These are phyloP conservation scores for Luvunga scandens DNA, from an alignment of 345 rosid genomes.

Conservation along the genomic window DNA sequence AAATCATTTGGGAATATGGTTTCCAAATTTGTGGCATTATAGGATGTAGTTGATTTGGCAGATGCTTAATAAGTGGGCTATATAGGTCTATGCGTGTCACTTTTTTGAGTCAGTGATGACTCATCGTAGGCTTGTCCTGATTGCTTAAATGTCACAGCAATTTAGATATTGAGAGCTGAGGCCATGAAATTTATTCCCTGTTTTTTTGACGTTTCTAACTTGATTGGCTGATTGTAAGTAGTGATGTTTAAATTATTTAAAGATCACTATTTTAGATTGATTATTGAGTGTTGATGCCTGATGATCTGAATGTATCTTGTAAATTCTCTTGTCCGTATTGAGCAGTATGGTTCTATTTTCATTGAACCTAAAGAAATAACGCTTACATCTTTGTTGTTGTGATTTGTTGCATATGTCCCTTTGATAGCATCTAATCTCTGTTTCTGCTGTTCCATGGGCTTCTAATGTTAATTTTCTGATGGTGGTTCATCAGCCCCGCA, in stretches of 20 bases:
- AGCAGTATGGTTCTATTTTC: no score
- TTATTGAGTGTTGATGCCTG: neutral
- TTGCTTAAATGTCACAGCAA: constrained; percentile 19
- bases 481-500: constrained; percentile 46
- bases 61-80: neutral
- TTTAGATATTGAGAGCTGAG: constrained; percentile 24
- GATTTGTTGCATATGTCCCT: neutral
- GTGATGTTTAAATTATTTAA: neutral
- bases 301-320: neutral
- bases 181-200: neutral
- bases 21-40: neutral
- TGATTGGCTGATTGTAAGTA: neutral
- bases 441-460: neutral
- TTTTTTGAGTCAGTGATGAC: constrained; percentile 26
- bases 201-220: neutral
- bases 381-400: neutral
- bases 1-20: neutral
- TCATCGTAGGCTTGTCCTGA: constrained; percentile 49
- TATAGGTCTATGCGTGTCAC: neutral
- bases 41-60: neutral
- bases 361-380: neutral
- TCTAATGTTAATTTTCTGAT: neutral
- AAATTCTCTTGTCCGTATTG: neutral
- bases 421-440: neutral
- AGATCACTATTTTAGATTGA: neutral